Evolutionary conservation across 768 basidiomycete species (phyloP).

Genomic region (Bullera alba): DNA sequence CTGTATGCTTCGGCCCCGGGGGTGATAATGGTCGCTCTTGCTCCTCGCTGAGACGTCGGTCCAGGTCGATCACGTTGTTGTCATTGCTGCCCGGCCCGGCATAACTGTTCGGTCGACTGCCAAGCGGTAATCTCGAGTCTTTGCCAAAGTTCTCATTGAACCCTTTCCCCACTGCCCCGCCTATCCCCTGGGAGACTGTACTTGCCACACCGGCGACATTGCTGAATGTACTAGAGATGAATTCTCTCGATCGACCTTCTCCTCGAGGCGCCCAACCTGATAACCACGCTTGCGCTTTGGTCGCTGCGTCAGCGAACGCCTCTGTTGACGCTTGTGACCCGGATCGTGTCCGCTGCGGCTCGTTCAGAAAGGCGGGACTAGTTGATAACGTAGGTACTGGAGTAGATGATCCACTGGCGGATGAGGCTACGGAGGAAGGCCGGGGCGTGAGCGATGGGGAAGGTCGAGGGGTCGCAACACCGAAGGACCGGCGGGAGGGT

Average conservation of each 20-base stretch:
- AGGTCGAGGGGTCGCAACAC: slow-evolving; percentile 9
- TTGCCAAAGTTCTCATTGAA: slow-evolving; percentile 4
- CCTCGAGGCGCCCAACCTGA: slow-evolving; percentile 37
- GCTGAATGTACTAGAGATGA: slow-evolving; percentile 26
- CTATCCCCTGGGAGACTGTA: slow-evolving; percentile 22
- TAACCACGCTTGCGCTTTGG: slow-evolving; percentile 31
- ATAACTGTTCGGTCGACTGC: neutral
- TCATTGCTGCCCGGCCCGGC: neutral
- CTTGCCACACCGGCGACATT: slow-evolving; percentile 35
- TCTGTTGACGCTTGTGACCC: slow-evolving; percentile 21
- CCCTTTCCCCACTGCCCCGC: slow-evolving; percentile 5
- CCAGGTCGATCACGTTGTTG: neutral
- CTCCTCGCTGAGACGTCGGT: neutral
- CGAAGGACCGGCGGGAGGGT: slow-evolving; percentile 24
- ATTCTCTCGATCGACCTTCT: slow-evolving; percentile 32
- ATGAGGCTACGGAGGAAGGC: slow-evolving; percentile 6
- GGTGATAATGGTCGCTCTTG: neutral
- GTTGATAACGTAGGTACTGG: slow-evolving; percentile 4
- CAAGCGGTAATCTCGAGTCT: slow-evolving; percentile 4
- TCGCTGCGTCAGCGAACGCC: slow-evolving; percentile 19
- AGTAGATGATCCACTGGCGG: slow-evolving; percentile 8
- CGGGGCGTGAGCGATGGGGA: neutral
- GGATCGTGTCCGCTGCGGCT: slow-evolving; percentile 18
- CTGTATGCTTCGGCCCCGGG: slow-evolving; percentile 13
- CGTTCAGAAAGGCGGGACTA: slow-evolving; percentile 3